Conservation (phyloP, 2,329 filamentous ascomycete genomes). For the Trichophyton schoenleinii region DNA sequence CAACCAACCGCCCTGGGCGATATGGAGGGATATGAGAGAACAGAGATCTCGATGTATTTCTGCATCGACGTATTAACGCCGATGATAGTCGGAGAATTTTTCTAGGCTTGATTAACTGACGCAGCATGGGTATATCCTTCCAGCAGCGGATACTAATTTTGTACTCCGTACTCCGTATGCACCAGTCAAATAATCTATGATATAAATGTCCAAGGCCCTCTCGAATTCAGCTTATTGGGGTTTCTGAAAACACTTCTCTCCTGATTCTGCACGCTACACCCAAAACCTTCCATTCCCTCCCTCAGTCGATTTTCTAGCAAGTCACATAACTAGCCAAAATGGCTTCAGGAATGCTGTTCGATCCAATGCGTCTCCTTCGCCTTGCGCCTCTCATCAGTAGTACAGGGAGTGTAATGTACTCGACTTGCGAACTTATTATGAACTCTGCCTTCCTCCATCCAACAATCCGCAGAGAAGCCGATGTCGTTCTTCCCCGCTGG, state of each 20-base stretch:
- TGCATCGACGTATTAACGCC: not conserved
- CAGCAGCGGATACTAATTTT: not conserved
- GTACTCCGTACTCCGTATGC: not conserved
- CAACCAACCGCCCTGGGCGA: too few species aligned
- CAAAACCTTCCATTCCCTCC: not conserved
- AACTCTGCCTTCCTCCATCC: slow-evolving; percentile 16
- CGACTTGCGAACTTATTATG: slow-evolving; percentile 27
- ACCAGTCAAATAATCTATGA: not conserved
- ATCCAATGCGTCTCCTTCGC: slow-evolving; percentile 23
- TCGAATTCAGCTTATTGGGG: not conserved
- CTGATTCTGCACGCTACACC: too few species aligned
- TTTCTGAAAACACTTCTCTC: too few species aligned
- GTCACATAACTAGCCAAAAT: not conserved
- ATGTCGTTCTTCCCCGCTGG: slow-evolving; percentile 32
- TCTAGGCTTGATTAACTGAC: not conserved
- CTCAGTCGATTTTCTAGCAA: not conserved
- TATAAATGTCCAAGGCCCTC: not conserved
- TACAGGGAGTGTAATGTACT: slow-evolving; percentile 36
- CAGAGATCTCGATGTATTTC: too few species aligned
- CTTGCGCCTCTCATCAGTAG: slow-evolving; percentile 38
- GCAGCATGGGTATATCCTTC: not conserved
- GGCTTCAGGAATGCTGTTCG: slow-evolving; percentile 11
- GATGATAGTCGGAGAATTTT: not conserved
- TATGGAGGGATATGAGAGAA: too few species aligned
- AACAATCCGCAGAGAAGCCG: slow-evolving; percentile 11